phyloP scores from a whole-genome alignment of 176 grass and related monocot species.

The Raddia guianensis region DNA sequence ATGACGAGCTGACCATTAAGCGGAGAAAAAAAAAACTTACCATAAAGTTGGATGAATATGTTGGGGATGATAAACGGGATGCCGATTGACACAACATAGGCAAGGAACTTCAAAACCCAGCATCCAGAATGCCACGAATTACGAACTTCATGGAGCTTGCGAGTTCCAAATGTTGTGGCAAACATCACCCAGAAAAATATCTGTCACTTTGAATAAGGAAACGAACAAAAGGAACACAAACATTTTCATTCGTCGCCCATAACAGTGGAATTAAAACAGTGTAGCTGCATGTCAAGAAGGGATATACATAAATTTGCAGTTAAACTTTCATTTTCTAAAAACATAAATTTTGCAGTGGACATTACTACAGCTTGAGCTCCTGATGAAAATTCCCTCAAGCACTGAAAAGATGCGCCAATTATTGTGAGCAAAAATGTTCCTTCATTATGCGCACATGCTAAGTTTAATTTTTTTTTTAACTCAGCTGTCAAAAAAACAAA shows the following conservation, averaged over 20 bases:
- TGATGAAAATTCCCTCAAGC: not conserved
- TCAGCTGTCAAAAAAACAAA: no score
- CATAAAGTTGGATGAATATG: slow-evolving; percentile 77
- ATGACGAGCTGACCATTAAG: no score
- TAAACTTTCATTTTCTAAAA: no score
- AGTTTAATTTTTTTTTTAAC: no score
- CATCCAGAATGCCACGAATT: slow-evolving; percentile 87
- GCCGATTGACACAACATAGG: slow-evolving; percentile 58
- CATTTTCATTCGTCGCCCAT: not conserved
- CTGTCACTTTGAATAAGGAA: slow-evolving; percentile 55
- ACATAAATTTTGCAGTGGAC: not conserved
- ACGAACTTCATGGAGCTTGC: slow-evolving; percentile 72
- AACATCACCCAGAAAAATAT: slow-evolving; percentile 95
- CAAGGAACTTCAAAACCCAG: slow-evolving; percentile 70
- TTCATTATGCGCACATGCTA: no score
- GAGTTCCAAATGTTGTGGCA: slow-evolving; percentile 60
- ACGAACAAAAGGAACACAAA: slow-evolving; percentile 13
- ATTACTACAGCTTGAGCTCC: not conserved
- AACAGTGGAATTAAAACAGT: not conserved
- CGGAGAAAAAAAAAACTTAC: slow-evolving; percentile 37
- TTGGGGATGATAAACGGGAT: slow-evolving; percentile 74
- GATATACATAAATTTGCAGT: not conserved
- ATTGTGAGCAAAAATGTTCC: no score
- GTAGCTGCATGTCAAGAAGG: not conserved
- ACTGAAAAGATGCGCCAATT: no score